phyloP scores from a whole-genome alignment of 1,139 yeast genomes.

The Sugiyamaella novakii region DNA sequence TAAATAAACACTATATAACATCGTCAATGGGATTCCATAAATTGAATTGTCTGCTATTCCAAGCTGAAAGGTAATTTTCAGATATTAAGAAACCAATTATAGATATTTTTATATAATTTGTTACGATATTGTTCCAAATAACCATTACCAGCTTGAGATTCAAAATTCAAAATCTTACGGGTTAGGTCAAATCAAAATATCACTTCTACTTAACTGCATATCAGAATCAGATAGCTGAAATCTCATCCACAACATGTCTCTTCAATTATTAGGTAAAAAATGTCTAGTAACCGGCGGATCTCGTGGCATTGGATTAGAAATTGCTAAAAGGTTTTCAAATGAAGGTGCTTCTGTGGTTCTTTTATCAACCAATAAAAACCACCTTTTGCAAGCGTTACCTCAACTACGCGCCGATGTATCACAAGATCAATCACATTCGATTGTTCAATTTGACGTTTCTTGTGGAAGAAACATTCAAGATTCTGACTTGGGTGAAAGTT shows the following conservation, averaged over 20 bases:
- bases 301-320: constrained; percentile 73
- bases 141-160: no score
- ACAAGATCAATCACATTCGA: constrained; percentile 11
- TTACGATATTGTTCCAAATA: no score
- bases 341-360: constrained; percentile 66
- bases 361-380: constrained; percentile 54
- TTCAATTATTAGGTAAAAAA: constrained; percentile 28
- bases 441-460: constrained; percentile 26
- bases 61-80: no score
- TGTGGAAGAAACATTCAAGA: constrained; percentile 14
- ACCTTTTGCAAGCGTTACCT: constrained; percentile 5
- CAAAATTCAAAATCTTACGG: constrained; percentile 7
- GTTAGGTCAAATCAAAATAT: constrained; percentile 13
- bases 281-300: constrained; percentile 78
- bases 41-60: no score
- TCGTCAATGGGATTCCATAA: no score
- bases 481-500: constrained; percentile 7
- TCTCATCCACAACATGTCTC: no score
- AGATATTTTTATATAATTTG: no score
- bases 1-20: no score
- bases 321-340: constrained; percentile 59
- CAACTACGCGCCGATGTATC: background rate
- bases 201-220: no score
- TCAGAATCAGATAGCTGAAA: no score
- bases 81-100: no score